Conservation (phyloP, 768 basidiomycete species). For the Pisolithus orientalis region DNA sequence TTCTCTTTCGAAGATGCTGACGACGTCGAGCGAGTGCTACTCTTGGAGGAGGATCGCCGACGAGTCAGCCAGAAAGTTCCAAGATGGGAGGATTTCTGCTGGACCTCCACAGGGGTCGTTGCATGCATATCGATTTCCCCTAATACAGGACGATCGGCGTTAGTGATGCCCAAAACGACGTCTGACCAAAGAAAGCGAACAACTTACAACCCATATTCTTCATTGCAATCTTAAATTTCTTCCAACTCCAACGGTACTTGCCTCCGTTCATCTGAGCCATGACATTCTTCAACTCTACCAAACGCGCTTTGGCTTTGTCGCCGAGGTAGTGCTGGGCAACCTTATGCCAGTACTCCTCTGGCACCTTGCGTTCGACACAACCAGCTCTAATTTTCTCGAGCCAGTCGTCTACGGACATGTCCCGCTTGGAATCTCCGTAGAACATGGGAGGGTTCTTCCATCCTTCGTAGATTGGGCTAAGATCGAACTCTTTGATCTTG, state of each 20-base stretch:
- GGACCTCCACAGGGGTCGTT: slow-evolving; percentile 58
- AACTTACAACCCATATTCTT: slow-evolving; percentile 75
- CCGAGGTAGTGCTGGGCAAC: slow-evolving; percentile 75
- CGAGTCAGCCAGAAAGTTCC: slow-evolving; percentile 50
- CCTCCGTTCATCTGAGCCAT: slow-evolving; percentile 71
- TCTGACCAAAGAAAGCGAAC: slow-evolving; percentile 2
- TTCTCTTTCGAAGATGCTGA: slow-evolving; percentile 29
- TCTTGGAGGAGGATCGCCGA: slow-evolving; percentile 34
- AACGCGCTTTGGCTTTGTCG: slow-evolving; percentile 55
- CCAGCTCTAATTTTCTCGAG: slow-evolving; percentile 64
- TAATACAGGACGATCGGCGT: slow-evolving; percentile 20
- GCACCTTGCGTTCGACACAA: slow-evolving; percentile 64
- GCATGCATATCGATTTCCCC: slow-evolving; percentile 61
- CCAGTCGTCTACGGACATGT: slow-evolving; percentile 67
- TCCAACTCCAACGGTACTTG: slow-evolving; percentile 79
- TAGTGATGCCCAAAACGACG: not conserved
- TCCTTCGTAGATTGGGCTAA: slow-evolving; percentile 56
- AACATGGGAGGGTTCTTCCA: slow-evolving; percentile 68
- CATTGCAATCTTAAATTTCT: slow-evolving; percentile 75
- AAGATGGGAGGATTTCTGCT: slow-evolving; percentile 35
- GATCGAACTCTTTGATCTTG: slow-evolving; percentile 73
- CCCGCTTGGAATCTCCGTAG: slow-evolving; percentile 62
- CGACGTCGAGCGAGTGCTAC: slow-evolving; percentile 17
- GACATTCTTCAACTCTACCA: slow-evolving; percentile 67
- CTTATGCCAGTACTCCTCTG: slow-evolving; percentile 79